Percentiles rank a stretch among this genome's conserved stretches.
These are phyloP conservation scores for Magnolia changhungtana DNA, from an alignment of 164 flowering plant species.

Conservation along the genomic window DNA sequence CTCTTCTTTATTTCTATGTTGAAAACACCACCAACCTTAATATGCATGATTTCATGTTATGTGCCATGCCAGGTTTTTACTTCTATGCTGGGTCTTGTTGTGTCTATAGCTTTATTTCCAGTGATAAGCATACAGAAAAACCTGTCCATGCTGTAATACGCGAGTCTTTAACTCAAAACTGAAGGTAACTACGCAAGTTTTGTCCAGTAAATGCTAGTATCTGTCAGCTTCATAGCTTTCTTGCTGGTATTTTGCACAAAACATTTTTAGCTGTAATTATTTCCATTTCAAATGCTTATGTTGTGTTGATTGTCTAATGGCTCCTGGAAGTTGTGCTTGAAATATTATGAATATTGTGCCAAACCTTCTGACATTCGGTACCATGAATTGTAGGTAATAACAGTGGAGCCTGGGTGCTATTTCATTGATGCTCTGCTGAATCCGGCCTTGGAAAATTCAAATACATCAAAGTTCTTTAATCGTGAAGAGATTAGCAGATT, in stretches of 20 bases:
- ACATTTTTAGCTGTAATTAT: not conserved
- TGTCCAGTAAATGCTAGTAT: too few relatives aligned
- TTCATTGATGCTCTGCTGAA: constrained; percentile 73
- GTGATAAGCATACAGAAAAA: not conserved
- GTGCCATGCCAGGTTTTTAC: not conserved
- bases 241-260: too few relatives aligned
- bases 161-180: not conserved
- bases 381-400: constrained; percentile 57
- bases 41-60: not conserved
- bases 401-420: constrained; percentile 98
- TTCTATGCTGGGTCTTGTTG: not conserved
- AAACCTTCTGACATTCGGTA: not conserved
- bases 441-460: constrained; percentile 64
- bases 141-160: not conserved
- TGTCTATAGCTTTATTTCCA: not conserved
- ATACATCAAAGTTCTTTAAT: constrained; percentile 62
- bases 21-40: not conserved
- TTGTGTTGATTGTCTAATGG: too few relatives aligned
- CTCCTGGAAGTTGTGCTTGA: not conserved
- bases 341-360: not conserved
- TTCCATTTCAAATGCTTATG: not conserved
- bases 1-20: not conserved
- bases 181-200: not conserved
- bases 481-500: constrained; percentile 47
- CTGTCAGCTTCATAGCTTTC: too few relatives aligned